Evolutionary conservation across 148 eudicot genomes (phyloP).

Genomic region (Arctostaphylos glauca): DNA sequence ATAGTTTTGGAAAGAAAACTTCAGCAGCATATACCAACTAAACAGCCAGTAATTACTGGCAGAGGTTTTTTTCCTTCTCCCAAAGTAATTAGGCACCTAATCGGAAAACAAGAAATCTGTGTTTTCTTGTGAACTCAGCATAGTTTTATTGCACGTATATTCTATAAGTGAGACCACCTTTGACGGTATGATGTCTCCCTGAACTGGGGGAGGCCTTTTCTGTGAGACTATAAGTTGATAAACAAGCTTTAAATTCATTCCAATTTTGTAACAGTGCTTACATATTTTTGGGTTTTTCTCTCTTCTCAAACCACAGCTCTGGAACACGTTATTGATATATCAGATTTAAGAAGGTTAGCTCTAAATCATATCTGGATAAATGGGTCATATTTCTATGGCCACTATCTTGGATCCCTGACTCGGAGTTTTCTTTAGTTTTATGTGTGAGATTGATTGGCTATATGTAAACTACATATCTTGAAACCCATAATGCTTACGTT

Average conservation of each 20-base stretch:
- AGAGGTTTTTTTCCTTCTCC: background rate
- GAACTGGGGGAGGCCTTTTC: conserved; percentile 13
- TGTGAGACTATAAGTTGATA: background rate
- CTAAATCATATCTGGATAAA: background rate
- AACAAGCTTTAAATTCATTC: conserved; percentile 7
- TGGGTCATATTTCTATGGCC: background rate
- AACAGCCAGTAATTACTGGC: background rate
- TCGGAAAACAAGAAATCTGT: background rate
- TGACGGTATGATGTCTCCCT: background rate
- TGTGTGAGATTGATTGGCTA: background rate
- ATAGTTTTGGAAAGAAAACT: background rate
- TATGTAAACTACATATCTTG: background rate
- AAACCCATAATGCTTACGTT: background rate
- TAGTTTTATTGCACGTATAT: background rate
- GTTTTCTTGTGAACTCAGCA: background rate
- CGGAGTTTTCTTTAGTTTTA: background rate
- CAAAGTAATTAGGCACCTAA: no score
- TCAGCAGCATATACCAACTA: background rate
- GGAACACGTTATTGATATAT: background rate
- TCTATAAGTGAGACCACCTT: background rate
- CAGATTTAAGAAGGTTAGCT: background rate
- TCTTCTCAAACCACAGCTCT: background rate
- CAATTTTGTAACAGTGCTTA: background rate
- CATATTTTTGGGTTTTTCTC: background rate
- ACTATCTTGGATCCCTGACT: background rate